Conservation (phyloP, 2,329 filamentous ascomycete genomes). For the Zymoseptoria passerinii region DNA sequence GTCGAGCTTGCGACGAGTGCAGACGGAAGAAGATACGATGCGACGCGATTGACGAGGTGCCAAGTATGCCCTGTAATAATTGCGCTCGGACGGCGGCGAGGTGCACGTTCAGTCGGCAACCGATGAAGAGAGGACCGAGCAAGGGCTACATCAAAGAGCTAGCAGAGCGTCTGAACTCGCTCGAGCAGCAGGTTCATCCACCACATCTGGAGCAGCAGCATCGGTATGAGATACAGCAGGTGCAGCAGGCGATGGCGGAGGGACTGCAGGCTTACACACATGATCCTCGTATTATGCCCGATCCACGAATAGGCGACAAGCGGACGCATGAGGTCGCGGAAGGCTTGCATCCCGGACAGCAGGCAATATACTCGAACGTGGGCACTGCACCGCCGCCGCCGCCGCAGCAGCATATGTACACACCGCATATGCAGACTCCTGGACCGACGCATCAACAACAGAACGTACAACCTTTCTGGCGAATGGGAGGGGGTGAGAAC, state of each 20-base stretch:
- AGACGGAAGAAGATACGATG: slow-evolving; percentile 83
- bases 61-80: slow-evolving; percentile 68
- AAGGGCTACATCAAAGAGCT: slow-evolving; percentile 95
- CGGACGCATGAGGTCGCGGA: slow-evolving; percentile 24
- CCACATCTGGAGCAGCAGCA: slow-evolving; percentile 22
- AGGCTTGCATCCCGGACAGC: slow-evolving; percentile 14
- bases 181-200: slow-evolving; percentile 63
- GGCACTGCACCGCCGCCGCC: neutral
- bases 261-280: slow-evolving; percentile 10
- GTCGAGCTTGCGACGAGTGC: slow-evolving; percentile 81
- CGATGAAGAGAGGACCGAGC: slow-evolving; percentile 69
- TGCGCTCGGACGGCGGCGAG: slow-evolving; percentile 67
- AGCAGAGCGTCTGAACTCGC: slow-evolving; percentile 71
- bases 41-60: slow-evolving; percentile 67
- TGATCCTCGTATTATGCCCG: slow-evolving; percentile 13
- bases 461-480: slow-evolving; percentile 26
- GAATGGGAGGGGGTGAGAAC: slow-evolving; percentile 18
- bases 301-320: slow-evolving; percentile 27
- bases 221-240: slow-evolving; percentile 25
- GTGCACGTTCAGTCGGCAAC: slow-evolving; percentile 79
- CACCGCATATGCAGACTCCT: slow-evolving; percentile 3
- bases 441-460: slow-evolving; percentile 6
- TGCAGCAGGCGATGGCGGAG: slow-evolving; percentile 24
- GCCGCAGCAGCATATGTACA: slow-evolving; percentile 9
- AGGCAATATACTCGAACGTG: neutral